phyloP scores from a whole-genome alignment of 495 filamentous ascomycete species.

The Melanomma pulvis-pyrius region DNA sequence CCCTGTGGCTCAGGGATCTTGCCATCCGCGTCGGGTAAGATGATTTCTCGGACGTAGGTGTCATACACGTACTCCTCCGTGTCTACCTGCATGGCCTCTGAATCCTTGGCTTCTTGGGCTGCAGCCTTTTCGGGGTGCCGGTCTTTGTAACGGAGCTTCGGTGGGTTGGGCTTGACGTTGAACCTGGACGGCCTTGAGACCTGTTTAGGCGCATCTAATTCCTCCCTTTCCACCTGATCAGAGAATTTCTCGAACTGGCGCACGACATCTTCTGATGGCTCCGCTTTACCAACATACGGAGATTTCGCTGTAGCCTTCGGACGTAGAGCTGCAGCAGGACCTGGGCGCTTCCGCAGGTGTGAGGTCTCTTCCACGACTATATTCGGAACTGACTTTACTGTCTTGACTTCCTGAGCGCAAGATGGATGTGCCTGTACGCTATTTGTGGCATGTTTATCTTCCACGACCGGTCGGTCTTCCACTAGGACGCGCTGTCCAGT shows the following conservation, averaged over 20 bases:
- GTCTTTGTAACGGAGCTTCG: slow-evolving; percentile 38
- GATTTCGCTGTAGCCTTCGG: slow-evolving; percentile 14
- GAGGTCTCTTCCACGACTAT: not conserved
- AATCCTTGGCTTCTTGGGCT: slow-evolving; percentile 6
- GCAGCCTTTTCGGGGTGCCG: slow-evolving; percentile 32
- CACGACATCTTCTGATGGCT: slow-evolving; percentile 34
- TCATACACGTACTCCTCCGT: slow-evolving; percentile 64
- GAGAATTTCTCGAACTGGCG: slow-evolving; percentile 31
- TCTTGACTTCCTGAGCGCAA: not conserved
- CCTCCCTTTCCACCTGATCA: slow-evolving; percentile 29
- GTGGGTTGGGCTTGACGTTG: slow-evolving; percentile 38
- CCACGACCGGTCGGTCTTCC: not conserved
- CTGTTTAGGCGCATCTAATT: not conserved
- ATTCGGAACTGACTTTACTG: not conserved
- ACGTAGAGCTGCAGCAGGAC: slow-evolving; percentile 8
- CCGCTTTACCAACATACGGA: slow-evolving; percentile 20
- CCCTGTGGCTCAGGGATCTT: not conserved
- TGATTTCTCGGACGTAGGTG: slow-evolving; percentile 57
- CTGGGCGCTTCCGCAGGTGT: slow-evolving; percentile 35
- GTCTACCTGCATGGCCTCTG: slow-evolving; percentile 41
- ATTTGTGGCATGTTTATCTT: not conserved
- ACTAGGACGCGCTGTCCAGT: not conserved
- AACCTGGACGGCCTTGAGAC: not conserved
- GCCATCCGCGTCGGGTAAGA: slow-evolving; percentile 10
- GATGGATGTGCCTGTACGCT: not conserved